Conservation (phyloP, 345 rosid species). For the Erucastrum elatum region DNA sequence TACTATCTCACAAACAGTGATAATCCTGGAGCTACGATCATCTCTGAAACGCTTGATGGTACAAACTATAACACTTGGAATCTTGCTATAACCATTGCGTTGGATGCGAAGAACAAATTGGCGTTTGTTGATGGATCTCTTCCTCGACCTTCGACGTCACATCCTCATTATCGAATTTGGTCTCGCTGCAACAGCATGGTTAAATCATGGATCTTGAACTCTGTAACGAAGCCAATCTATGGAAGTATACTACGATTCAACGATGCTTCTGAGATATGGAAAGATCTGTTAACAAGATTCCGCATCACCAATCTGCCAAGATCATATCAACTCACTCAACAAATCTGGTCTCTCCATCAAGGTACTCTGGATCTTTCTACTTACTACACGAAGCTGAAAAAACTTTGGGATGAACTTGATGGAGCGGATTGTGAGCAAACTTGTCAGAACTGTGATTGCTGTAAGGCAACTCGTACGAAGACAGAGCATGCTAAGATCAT, state of each 20-base stretch:
- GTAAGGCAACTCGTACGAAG: not conserved
- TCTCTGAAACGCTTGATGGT: not conserved
- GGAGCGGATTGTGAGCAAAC: not conserved
- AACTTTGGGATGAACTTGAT: not conserved
- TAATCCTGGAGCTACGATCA: not conserved
- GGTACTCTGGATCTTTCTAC: not conserved
- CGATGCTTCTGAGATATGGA: not conserved
- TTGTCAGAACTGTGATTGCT: not conserved
- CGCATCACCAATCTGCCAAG: not conserved
- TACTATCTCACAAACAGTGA: not conserved
- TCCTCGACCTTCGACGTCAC: not conserved
- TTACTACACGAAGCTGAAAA: too few species aligned
- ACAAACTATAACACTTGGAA: not conserved
- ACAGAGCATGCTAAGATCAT: not conserved
- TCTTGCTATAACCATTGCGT: not conserved
- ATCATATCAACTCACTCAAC: not conserved
- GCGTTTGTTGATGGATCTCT: not conserved
- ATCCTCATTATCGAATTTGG: not conserved
- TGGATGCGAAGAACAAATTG: not conserved
- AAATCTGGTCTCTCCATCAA: not conserved
- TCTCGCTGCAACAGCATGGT: not conserved
- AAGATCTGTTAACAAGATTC: not conserved
- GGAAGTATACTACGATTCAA: not conserved
- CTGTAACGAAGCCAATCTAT: not conserved
- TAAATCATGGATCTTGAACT: not conserved